Evolutionary conservation across 1,284 basidiomycete genomes (phyloP).

Genomic region (Ganoderma boninense): DNA sequence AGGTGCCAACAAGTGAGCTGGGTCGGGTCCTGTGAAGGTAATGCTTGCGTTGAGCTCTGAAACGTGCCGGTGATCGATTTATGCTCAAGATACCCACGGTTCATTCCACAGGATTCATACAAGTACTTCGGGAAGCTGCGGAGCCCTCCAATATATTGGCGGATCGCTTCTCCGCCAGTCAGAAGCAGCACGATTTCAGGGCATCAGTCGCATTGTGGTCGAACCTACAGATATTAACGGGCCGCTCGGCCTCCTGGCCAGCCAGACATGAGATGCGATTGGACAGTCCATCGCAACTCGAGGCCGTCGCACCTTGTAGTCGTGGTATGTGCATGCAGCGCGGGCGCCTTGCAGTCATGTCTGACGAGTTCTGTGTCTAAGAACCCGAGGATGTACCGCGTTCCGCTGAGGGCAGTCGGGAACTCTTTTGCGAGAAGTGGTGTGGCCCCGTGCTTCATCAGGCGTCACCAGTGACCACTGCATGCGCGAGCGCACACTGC

Average conservation of each 20-base stretch:
- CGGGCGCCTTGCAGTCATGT: background rate
- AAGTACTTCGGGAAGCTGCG: background rate
- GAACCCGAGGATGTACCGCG: background rate
- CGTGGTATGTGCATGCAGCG: slow-evolving; percentile 4
- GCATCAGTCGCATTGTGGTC: background rate
- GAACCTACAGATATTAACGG: background rate
- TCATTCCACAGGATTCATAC: background rate
- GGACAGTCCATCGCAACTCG: background rate
- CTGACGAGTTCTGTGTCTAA: background rate
- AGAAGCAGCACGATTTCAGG: background rate
- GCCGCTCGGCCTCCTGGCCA: background rate
- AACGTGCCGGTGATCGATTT: background rate
- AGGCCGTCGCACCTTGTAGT: background rate
- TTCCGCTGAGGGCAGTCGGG: background rate
- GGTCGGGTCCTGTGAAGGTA: background rate
- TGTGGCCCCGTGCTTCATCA: too few relatives aligned
- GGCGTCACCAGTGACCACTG: background rate
- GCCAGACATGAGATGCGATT: background rate
- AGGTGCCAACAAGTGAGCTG: background rate
- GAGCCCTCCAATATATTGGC: background rate
- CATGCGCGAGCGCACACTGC: too few relatives aligned
- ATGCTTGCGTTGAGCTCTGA: too few relatives aligned
- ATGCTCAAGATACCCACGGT: background rate
- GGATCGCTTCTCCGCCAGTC: background rate
- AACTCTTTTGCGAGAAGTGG: background rate